These are phyloP conservation scores for Fraxinus xanthoxyloides DNA, from an alignment of 305 asterid genomes.

Conservation along the genomic window DNA sequence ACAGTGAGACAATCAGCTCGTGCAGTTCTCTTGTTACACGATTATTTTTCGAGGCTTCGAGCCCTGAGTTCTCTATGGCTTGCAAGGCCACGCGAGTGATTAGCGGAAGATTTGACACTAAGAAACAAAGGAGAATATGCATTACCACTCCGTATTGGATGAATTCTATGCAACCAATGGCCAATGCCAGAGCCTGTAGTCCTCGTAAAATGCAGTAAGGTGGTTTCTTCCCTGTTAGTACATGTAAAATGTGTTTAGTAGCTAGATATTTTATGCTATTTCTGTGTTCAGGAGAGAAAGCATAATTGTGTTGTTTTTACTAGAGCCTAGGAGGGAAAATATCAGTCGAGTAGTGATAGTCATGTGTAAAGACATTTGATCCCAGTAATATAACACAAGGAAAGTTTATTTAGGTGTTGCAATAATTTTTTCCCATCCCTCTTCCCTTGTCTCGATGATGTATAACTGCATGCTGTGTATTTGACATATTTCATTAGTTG, in stretches of 20 bases:
- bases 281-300: slow-evolving; percentile 4
- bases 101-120: neutral
- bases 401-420: neutral
- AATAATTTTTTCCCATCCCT: neutral
- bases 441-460: neutral
- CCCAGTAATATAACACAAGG: neutral
- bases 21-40: slow-evolving; percentile 69
- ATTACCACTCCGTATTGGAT: neutral
- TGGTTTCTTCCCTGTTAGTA: neutral
- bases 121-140: neutral
- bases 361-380: neutral
- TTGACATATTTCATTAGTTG: neutral
- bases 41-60: slow-evolving; percentile 84
- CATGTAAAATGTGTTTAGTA: slow-evolving; percentile 13
- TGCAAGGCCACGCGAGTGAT: slow-evolving; percentile 61
- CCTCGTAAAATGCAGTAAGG: neutral
- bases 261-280: slow-evolving; percentile 2
- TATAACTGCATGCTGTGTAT: neutral
- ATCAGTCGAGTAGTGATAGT: slow-evolving; percentile 6
- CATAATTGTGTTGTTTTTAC: slow-evolving; percentile 11
- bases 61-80: slow-evolving; percentile 77
- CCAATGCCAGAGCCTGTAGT: neutral
- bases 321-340: slow-evolving; percentile 7
- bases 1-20: slow-evolving; percentile 90
- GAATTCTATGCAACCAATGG: neutral